Percentiles rank a stretch among this genome's conserved stretches.
Evolutionary conservation across 192 early-diverging fungal genomes (phyloP).

Genomic region (Podila verticillata): DNA sequence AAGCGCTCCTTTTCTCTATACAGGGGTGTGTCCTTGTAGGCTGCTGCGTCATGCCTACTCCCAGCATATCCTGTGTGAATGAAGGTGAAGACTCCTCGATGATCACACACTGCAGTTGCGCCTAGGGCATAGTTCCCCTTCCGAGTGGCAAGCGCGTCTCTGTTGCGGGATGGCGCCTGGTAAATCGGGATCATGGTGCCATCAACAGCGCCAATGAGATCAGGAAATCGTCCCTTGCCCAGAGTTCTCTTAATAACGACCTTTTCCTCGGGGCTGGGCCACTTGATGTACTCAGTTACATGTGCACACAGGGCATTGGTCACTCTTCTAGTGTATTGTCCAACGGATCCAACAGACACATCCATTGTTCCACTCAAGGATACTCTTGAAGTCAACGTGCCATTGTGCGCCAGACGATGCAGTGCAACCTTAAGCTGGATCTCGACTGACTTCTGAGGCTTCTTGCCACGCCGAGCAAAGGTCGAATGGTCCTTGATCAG

Average conservation of each 20-base stretch:
- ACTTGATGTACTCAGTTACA: constrained; percentile 5
- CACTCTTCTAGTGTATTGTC: background rate
- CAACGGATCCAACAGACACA: background rate
- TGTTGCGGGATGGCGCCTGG: background rate
- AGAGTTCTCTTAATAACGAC: background rate
- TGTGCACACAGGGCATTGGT: background rate
- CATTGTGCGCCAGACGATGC: constrained; percentile 4
- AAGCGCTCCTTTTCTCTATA: constrained; percentile 5
- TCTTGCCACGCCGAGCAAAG: constrained; percentile 1
- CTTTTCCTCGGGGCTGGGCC: constrained; percentile 2
- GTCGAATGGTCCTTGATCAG: background rate
- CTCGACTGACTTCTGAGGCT: background rate
- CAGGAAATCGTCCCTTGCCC: background rate
- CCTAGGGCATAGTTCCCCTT: constrained; percentile 12
- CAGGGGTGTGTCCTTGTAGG: constrained; percentile 12
- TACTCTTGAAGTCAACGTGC: background rate
- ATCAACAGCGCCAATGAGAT: constrained; percentile 18
- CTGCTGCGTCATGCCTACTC: constrained; percentile 8
- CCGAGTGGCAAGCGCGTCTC: constrained; percentile 6
- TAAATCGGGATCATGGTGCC: constrained; percentile 5
- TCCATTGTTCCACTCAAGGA: background rate
- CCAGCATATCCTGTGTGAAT: constrained; percentile 8
- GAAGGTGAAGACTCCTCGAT: constrained; percentile 9
- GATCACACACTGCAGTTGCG: constrained; percentile 7
- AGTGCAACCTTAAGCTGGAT: constrained; percentile 4